These are phyloP conservation scores for Colletotrichum magnum DNA, from an alignment of 2,329 filamentous ascomycete species.

Conservation along the genomic window DNA sequence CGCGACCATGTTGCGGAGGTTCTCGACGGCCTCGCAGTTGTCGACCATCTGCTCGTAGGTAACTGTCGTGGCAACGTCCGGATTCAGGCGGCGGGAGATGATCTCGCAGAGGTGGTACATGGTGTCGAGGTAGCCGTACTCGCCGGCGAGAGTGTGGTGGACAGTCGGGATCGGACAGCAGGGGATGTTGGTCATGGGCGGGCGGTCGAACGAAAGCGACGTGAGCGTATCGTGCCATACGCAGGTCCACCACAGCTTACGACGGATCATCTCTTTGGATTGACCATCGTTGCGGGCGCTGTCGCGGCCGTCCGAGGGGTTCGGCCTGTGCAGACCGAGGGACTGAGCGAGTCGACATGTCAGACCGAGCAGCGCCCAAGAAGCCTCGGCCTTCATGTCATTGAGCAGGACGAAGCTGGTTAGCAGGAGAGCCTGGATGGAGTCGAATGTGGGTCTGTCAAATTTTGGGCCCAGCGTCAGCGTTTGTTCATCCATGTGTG, in stretches of 20 bases:
- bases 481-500: constrained; percentile 3
- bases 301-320: constrained; percentile 61
- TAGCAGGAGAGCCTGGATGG: constrained; percentile 74
- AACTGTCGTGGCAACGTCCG: constrained; percentile 64
- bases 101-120: constrained; percentile 76
- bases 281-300: constrained; percentile 58
- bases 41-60: constrained; percentile 70
- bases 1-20: constrained; percentile 62
- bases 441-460: constrained; percentile 72
- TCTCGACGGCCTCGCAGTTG: constrained; percentile 69
- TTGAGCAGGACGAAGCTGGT: constrained; percentile 76
- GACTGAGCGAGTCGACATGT: constrained; percentile 77
- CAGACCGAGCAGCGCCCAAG: constrained; percentile 75
- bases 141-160: constrained; percentile 57
- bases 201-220: constrained; percentile 76
- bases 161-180: constrained; percentile 67
- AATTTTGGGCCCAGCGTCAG: constrained; percentile 30
- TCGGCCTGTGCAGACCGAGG: constrained; percentile 70
- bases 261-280: constrained; percentile 68
- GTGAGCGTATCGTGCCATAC: constrained; percentile 78
- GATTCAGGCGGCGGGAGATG: constrained; percentile 70
- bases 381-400: constrained; percentile 79
- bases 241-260: constrained; percentile 75
- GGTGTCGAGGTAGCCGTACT: constrained; percentile 72
- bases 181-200: constrained; percentile 74